Base-by-base conservation (phyloP, 2,329 filamentous ascomycete species). In the Aspergillus pseudotamarii region DNA sequence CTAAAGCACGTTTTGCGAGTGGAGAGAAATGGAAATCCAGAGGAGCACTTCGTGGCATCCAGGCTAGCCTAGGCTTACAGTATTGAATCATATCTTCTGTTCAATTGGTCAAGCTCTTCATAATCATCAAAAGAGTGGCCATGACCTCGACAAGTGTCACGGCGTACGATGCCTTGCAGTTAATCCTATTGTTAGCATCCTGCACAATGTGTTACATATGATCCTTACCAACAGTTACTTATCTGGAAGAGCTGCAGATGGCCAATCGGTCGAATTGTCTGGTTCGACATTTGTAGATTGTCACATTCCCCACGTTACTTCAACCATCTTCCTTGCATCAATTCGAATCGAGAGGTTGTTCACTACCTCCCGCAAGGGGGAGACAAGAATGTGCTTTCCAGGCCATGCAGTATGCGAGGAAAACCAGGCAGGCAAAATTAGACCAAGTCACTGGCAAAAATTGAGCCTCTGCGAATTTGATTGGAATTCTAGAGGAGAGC, bases 341-440 rank as follows among this genome's bases (percentile, higher is more conserved):
- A 14, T 16, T 55, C 12, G n/a, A 55, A 21, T 26, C 34, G 4
- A 55, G 34, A 55, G 12, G 51, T 19, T 32, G 34, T 55, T 38
- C 51, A 55, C 11, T 16, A 23, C 32, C 51, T 26, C 32, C 51
- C 11, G 51, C 51, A 55, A 55, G 51, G 51, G 51, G 51, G 51
- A 19, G 34, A 28, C 4, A 55, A 38, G 32, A 38, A 55, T 54
- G 32, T 55, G 32, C 21, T 55, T 16, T 38, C 51, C 21, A 55
- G 21, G 28, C 48, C n/a, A 55, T 55, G 51, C 51, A 55, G 51
- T 55, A 55, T 55, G 51, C n/a, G 32, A 55, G 51, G 51, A 55
- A 32, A 23, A 23, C 9, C 11, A 38, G 19, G 26, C 28, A 53
- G 32, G 10, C 34, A 16, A 55, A 38, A 10, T 10, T 3, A 14